Conservation (phyloP, 441 rosid species). For the Brassica hybrid region DNA sequence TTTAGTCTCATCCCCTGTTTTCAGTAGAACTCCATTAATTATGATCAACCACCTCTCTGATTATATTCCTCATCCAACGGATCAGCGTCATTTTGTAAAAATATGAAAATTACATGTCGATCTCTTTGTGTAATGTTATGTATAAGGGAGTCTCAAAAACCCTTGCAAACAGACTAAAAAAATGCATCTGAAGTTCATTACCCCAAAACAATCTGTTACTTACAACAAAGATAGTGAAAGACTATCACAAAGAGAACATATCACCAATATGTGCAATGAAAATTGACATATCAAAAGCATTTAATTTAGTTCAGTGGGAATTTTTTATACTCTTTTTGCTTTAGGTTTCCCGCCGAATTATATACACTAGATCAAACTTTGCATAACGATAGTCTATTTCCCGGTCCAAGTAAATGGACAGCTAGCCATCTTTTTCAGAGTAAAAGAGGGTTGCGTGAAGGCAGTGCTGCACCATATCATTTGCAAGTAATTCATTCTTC, state of each 20-base stretch:
- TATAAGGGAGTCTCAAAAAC: background rate
- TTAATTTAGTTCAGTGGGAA: background rate
- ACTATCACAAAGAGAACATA: background rate
- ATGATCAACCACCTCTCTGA: background rate
- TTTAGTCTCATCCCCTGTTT: background rate
- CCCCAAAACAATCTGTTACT: background rate
- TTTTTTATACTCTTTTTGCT: background rate
- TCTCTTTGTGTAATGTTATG: background rate
- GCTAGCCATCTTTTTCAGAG: background rate
- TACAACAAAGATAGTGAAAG: background rate
- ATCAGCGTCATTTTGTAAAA: background rate
- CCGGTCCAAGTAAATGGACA: background rate
- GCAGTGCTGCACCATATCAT: background rate
- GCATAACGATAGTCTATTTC: background rate
- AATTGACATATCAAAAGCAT: background rate
- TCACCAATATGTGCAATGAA: background rate
- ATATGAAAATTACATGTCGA: background rate
- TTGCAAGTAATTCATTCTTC: background rate
- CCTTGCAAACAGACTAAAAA: background rate
- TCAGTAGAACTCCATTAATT: background rate
- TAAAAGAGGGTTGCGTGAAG: background rate
- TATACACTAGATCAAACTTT: background rate
- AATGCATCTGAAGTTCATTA: background rate
- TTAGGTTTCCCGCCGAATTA: background rate
- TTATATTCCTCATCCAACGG: background rate